phyloP scores from a whole-genome alignment of 2,329 filamentous ascomycete genomes.

The Cyphellophora europaea region DNA sequence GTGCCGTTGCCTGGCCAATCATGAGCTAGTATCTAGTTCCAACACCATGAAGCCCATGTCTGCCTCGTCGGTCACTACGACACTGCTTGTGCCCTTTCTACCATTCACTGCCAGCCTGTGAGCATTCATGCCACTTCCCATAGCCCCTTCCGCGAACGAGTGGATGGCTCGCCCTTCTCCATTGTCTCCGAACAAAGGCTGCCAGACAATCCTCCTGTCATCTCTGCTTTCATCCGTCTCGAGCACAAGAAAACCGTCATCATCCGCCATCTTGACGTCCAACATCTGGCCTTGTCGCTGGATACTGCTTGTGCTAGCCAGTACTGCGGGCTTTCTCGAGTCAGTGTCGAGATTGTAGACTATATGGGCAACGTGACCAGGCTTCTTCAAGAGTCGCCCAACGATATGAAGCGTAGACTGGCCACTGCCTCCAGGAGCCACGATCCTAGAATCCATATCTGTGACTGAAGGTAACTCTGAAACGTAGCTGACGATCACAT shows the following conservation, averaged over 20 bases:
- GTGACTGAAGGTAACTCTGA: conserved; percentile 7
- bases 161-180: conserved; percentile 26
- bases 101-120: conserved; percentile 46
- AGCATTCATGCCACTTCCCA: conserved; percentile 34
- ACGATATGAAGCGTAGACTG: too few species aligned
- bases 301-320: too few species aligned
- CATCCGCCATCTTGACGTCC: conserved; percentile 61
- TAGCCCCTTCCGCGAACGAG: conserved; percentile 32
- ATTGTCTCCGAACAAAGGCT: conserved; percentile 3
- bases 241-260: conserved; percentile 52
- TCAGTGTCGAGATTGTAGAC: too few species aligned
- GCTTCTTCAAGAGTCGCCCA: too few species aligned
- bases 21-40: too few species aligned
- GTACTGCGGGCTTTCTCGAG: too few species aligned
- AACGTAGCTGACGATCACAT: conserved; percentile 47
- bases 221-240: conserved; percentile 28
- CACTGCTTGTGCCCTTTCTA: conserved; percentile 40
- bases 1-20: too few species aligned
- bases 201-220: conserved; percentile 6
- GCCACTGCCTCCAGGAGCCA: too few species aligned
- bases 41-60: conserved; percentile 45
- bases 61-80: conserved; percentile 47
- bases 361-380: too few species aligned
- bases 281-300: conserved; percentile 43
- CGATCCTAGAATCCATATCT: too few species aligned